A percentile compares a stretch with the other conserved stretches of the same genome.
These are phyloP conservation scores for Irpex sp. DNA, from an alignment of 1,284 basidiomycete species.

Conservation along the genomic window DNA sequence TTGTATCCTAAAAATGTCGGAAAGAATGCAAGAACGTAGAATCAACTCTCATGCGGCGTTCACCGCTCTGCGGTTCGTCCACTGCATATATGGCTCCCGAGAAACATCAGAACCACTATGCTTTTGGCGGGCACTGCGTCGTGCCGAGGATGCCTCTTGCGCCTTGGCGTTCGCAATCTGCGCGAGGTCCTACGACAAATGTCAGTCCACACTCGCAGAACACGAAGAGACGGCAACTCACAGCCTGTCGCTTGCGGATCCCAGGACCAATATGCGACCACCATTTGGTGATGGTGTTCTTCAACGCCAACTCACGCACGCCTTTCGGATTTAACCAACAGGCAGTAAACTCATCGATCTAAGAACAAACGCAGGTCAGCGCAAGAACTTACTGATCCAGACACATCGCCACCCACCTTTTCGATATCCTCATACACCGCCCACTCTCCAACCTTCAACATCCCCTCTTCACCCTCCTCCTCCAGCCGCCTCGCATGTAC, in stretches of 20 bases:
- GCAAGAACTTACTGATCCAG: constrained; percentile 5
- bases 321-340: constrained; percentile 90
- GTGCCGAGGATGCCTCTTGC: constrained; percentile 63
- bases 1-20: background rate
- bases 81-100: constrained; percentile 79
- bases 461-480: constrained; percentile 76
- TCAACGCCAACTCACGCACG: constrained; percentile 80
- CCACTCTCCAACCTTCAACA: constrained; percentile 81
- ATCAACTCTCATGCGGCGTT: constrained; percentile 29
- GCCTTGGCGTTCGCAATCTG: constrained; percentile 36
- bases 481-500: constrained; percentile 56
- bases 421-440: constrained; percentile 84
- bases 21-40: background rate
- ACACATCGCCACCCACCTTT: constrained; percentile 52
- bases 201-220: background rate
- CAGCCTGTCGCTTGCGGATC: constrained; percentile 69
- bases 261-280: constrained; percentile 82
- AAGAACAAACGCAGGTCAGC: constrained; percentile 10
- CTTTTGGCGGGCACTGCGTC: constrained; percentile 73
- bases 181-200: constrained; percentile 55
- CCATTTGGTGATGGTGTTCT: constrained; percentile 81
- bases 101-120: constrained; percentile 55
- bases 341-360: constrained; percentile 79
- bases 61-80: constrained; percentile 72
- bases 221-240: constrained; percentile 35